Base-by-base conservation (phyloP, 805 yeast species). In the Saccharomycopsis vini region DNA sequence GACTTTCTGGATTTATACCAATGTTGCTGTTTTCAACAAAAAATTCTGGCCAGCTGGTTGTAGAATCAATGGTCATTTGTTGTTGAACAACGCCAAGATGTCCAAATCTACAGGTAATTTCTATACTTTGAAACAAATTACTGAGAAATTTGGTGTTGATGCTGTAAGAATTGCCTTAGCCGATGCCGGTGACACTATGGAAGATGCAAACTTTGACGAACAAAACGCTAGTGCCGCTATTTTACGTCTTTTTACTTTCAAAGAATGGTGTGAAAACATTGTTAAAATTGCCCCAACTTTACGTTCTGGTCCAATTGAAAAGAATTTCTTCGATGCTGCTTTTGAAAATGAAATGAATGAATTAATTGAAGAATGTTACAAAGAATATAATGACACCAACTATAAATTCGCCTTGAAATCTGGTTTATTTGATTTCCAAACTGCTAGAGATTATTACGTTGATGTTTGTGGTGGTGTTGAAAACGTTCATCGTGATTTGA, bases 121-220 rank as follows among this genome's bases (percentile, higher is more conserved):
- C 62, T 72, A 86, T 79, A 92, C 97, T 41, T 71, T 92, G 62
- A 75, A 79, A 56, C 87, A 92, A 63, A 75, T 83, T 61, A 80
- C 81, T 48, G 72, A 77, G 56, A 92, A 92, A 66, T 92, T 80
- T 55, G 98, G 98, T 63, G 95, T 97, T 41, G 98, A 92, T 64
- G 97, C 97, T 34, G 71, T 95, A 9, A 83, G 98, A 72, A 85
- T 92, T 62, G 97, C 98, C 4, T 70, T 92, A 52, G 98, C 97
- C 37, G 98, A 92, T 69, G 96, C 97, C 42, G 98, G 98, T 71
- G 98, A 92, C 62, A 72, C 92, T 35, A 78, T 88, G 54, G 98
- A 92, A 68, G 98, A 92, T 64, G 98, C 98, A 42, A 92, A 92
- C 71, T 85, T 92, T 59, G 98, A 92, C 58, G 98, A 92, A 68